phyloP scores from a whole-genome alignment of 1,284 basidiomycete species.

The Cutaneotrichosporon curvatum region DNA sequence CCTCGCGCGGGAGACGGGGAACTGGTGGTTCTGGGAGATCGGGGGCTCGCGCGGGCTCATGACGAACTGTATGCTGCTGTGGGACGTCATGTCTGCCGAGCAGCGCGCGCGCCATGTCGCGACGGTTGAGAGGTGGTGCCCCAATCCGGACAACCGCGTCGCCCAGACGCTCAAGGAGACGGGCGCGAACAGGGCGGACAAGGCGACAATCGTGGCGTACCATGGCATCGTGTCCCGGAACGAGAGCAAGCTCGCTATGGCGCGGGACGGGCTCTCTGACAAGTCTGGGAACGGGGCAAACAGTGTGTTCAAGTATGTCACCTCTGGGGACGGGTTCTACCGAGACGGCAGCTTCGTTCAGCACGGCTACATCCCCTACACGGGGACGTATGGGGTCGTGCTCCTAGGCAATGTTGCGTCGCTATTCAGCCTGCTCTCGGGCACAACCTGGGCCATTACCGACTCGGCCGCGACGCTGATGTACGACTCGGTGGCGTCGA shows the following conservation, averaged over 20 bases:
- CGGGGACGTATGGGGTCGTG: slow-evolving; percentile 1
- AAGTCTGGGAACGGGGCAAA: not conserved
- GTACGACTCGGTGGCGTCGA: not conserved
- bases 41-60: not conserved
- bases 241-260: not conserved
- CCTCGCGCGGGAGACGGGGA: not conserved
- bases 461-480: not conserved
- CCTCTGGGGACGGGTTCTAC: slow-evolving; percentile 3
- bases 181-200: slow-evolving; percentile 1
- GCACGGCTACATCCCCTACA: slow-evolving; percentile 1
- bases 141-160: not conserved
- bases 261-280: not conserved
- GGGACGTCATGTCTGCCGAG: not conserved
- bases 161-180: not conserved
- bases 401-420: not conserved
- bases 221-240: not conserved
- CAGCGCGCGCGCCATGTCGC: not conserved
- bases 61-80: not conserved
- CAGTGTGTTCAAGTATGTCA: not conserved
- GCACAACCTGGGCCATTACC: not conserved
- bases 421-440: not conserved
- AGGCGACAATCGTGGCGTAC: not conserved
- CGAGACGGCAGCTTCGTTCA: not conserved
- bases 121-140: not conserved
- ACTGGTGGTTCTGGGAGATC: slow-evolving; percentile 4